Evolutionary conservation across 2,329 filamentous ascomycete species (phyloP), one percentile per base, ranked within the genome.

Genomic region (Colletotrichum ledebouriae): DNA sequence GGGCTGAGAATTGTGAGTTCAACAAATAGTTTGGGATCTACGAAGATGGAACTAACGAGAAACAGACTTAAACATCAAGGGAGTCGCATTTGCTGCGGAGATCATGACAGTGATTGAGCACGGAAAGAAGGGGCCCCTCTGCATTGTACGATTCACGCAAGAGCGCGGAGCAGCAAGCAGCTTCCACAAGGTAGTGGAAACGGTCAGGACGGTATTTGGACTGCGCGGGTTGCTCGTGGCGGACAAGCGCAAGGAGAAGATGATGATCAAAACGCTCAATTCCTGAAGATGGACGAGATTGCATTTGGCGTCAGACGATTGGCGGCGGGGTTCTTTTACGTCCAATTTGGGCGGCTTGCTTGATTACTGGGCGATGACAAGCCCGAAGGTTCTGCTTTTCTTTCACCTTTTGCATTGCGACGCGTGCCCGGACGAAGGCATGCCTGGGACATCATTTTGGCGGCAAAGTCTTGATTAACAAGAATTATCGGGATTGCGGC

Each of bases 81-180:
- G 94, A 62, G 94, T 98, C n/a, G 87, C 91, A 13, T 94, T 98
- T 78, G 92, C 93, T 15, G 89, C 90, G 42, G 94, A 98, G 77
- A 87, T 98, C 70, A 97, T 97, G 82, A 94, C 92, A 2, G 91
- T 97, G 42, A 91, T 97, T 70, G 93, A 97, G 80, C 92, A 96
- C 75, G 93, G 93, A 55, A 90, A 88, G 74, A 90, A 89, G 71
- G 90, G 89, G 52, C 90, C 90, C 53, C 86, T 98, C 61, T 92
- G 91, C 77, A 89, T 98, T 71, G 89, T 93, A 34, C 91, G 93
- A 41, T 93, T 98, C 77, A 95, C 92, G 1, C 94, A 98, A 76
- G 94, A 96, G 76, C 90, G 90, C 66, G 96, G 95, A n/a, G 94
- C 95, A 2, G 94, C 93, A 42, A 96, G 92, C 74, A 96, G 92